phyloP scores from a whole-genome alignment of 2,329 filamentous ascomycete genomes.

The Epichloe bromicola region DNA sequence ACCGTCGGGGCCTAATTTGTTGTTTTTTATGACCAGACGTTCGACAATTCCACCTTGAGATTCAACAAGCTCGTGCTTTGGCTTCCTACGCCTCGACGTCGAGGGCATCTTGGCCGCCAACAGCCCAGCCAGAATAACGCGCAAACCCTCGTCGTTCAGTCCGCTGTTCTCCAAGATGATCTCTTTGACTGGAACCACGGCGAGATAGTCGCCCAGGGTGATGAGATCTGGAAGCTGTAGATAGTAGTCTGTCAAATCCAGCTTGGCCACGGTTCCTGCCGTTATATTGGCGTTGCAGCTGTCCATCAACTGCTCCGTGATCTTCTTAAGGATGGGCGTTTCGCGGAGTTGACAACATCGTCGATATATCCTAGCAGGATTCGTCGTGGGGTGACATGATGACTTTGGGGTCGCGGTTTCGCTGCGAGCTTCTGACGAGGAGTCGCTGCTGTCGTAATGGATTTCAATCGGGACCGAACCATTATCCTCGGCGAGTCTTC shows the following conservation, averaged over 20 bases:
- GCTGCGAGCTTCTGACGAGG: conserved; percentile 25
- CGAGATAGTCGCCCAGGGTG: conserved; percentile 86
- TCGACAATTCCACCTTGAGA: conserved; percentile 64
- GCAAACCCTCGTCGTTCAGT: conserved; percentile 72
- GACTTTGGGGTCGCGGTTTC: conserved; percentile 14
- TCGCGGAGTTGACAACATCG: conserved; percentile 90
- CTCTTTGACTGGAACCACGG: conserved; percentile 81
- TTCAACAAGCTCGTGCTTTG: conserved; percentile 25
- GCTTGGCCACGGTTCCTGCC: conserved; percentile 64
- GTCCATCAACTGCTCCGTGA: conserved; percentile 75
- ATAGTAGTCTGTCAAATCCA: conserved; percentile 76
- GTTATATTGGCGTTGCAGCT: conserved; percentile 51
- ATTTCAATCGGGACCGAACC: conserved; percentile 78
- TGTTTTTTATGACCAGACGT: conserved; percentile 84
- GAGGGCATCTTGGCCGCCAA: conserved; percentile 63
- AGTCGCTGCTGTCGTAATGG: conserved; percentile 55
- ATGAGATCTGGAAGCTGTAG: conserved; percentile 73
- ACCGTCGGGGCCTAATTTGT: conserved; percentile 74
- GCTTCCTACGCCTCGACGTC: conserved; percentile 34
- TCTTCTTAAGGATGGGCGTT: conserved; percentile 80
- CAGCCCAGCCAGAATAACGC: conserved; percentile 75
- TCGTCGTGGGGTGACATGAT: conserved; percentile 57
- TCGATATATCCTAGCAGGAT: conserved; percentile 84
- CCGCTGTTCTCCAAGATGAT: conserved; percentile 79
- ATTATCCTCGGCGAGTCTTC: conserved; percentile 74